A percentile compares a stretch with the other conserved stretches of the same genome.
phyloP scores from a whole-genome alignment of 106 monocot species.

The Dioscorea alata region DNA sequence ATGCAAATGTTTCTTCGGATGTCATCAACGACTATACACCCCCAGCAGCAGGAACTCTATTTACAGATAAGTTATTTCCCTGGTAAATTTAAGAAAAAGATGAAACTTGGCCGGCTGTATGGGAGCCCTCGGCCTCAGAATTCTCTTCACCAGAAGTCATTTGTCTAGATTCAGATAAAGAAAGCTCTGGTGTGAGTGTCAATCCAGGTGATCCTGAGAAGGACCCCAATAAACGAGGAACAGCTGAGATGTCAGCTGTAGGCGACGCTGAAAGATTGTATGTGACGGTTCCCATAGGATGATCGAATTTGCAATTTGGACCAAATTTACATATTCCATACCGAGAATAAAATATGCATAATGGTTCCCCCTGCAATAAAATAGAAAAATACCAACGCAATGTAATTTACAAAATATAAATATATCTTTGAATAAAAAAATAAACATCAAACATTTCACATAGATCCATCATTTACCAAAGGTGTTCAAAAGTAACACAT shows the following conservation, averaged over 20 bases:
- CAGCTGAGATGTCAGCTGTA: conserved; percentile 22
- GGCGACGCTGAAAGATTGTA: conserved; percentile 40
- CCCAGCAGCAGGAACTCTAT: conserved; percentile 6
- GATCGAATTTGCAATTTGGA: conserved; percentile 73
- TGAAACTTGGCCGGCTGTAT: conserved; percentile 16
- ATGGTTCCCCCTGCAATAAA: conserved; percentile 38
- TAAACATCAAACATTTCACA: too few species aligned
- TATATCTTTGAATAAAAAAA: too few species aligned
- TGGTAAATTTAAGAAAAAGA: conserved; percentile 10
- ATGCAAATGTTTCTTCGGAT: not conserved
- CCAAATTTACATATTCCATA: conserved; percentile 67
- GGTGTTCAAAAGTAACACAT: too few species aligned
- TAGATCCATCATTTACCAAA: too few species aligned
- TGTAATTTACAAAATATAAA: too few species aligned
- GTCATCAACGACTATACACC: conserved; percentile 12
- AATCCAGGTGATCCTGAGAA: conserved; percentile 14
- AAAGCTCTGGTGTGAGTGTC: conserved; percentile 28
- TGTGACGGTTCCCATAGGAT: conserved; percentile 54
- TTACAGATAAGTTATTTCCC: conserved; percentile 8
- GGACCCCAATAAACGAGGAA: conserved; percentile 18
- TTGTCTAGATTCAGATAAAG: conserved; percentile 11
- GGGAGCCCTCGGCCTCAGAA: conserved; percentile 13
- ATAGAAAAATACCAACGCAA: not conserved
- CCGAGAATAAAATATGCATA: conserved; percentile 54
- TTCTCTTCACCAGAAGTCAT: conserved; percentile 27